Base-by-base conservation (phyloP, 2,329 filamentous ascomycete genomes). In the Zasmidium citrigriseum region DNA sequence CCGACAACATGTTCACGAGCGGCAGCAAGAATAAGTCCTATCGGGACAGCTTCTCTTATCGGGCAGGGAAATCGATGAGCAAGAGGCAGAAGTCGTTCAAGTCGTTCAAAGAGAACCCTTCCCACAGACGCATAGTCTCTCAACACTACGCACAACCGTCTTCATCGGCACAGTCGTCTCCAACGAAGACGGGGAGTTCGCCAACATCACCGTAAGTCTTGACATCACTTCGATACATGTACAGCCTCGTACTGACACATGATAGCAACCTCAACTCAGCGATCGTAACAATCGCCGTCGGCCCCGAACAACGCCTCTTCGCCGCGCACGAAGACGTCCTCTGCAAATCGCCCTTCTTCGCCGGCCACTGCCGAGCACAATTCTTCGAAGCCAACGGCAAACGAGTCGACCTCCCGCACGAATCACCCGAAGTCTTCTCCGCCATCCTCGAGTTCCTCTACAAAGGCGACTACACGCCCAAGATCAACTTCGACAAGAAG, bases 401-500 rank as follows among this genome's bases (percentile, higher is more conserved):
- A 77, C 87, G 88, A 55, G 89, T 96, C 72, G 83, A 88, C 52
- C 84, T 96, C 1, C 89, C 91, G 1, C 86, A 93, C 60, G 93
- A 96, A 75, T 88, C 93, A 67, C 91, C 93, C 20, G 91, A 96
- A 73, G 88, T 96, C 69, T 93, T 97, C 75, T 96, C 91, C 7
- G 92, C 89, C 4, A 83, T 97, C 11, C 86, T 97, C 57, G 93
- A 97, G 73, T 96, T 89, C 67, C 86, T 97, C 57, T 96, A 96
- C 83, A 96, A 96, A 77, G 92, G 92, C 64, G 93, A 96, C 76
- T 96, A 96, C 78, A 93, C 88, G 67, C 92, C 93, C 2, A 88
- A 89, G 18, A 82, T 96, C 22, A 77, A 91, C 57, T 91, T 91
- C 76, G 91, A 93, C 78, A 91, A 92, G 79, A 86, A 88, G 63